Evolutionary conservation across 2,329 filamentous ascomycete genomes (phyloP).

Genomic region (Laburnicola sp.): DNA sequence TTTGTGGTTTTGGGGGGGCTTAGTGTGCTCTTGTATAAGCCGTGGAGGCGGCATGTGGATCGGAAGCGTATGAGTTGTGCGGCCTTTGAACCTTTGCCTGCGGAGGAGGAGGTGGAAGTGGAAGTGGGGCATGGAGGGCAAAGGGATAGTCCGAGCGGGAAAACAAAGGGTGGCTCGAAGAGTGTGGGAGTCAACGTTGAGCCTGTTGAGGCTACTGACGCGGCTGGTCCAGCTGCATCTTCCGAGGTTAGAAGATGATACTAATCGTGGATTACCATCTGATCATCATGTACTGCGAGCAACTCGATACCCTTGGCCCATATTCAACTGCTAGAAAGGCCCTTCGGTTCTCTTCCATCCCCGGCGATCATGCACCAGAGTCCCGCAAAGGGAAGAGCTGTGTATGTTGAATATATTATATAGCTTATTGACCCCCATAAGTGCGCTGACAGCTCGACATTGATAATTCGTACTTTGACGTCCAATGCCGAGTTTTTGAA

Average conservation of each 20-base stretch:
- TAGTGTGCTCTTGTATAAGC: constrained; percentile 74
- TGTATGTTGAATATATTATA: too few relatives aligned
- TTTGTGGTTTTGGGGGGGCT: constrained; percentile 77
- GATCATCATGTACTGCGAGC: too few relatives aligned
- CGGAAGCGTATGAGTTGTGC: constrained; percentile 31
- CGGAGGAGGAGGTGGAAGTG: constrained; percentile 6
- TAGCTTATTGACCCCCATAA: too few relatives aligned
- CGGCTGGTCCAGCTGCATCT: constrained; percentile 18
- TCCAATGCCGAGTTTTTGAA: too few relatives aligned
- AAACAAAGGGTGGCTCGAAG: constrained; percentile 10
- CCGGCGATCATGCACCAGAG: too few relatives aligned
- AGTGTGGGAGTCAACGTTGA: constrained; percentile 18
- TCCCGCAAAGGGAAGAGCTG: too few relatives aligned
- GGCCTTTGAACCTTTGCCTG: constrained; percentile 34
- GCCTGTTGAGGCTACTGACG: constrained; percentile 21
- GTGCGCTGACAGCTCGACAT: too few relatives aligned
- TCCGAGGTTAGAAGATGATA: neutral
- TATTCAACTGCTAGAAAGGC: too few relatives aligned
- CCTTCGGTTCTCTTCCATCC: too few relatives aligned
- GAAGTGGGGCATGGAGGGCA: constrained; percentile 21
- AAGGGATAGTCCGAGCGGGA: neutral
- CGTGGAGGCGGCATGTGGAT: constrained; percentile 71
- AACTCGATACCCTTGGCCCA: too few relatives aligned
- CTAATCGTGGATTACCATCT: too few relatives aligned
- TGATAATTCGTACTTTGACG: too few relatives aligned